Evolutionary conservation across 1,139 yeast genomes (phyloP), one percentile per base, ranked within the genome.

Genomic region (Blastobotrys arbuscula): DNA sequence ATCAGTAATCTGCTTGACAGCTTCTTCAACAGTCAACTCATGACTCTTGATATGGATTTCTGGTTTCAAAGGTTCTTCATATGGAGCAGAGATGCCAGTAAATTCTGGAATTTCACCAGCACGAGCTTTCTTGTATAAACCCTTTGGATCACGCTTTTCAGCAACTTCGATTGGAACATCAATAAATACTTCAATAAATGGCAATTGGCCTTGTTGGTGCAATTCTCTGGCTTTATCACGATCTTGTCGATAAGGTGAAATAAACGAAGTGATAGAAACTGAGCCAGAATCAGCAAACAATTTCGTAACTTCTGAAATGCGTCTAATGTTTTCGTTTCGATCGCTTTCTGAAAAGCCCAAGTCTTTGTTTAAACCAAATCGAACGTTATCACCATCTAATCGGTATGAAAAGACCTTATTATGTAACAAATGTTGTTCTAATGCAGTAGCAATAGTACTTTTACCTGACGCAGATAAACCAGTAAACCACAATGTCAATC

Each of bases 141-240:
- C 97, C 74, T 90, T 90, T 55, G 97, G 97, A 68, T 90, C 97
- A 70, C 97, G 85, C 69, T 86, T 78, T 73, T 90, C 97, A 47
- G 97, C 97, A 53, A 89, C 88, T 60, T 83, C 89, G 47, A 90
- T 75, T 31, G 97, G 97, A 44, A 88, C 96, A 65, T 90, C 96
- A 42, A 90, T 89, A 58, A 71, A 88, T 10, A 90, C 95, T 72
- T 90, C 97, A 50, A 90, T 77, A 60, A 90, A 90, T 47, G 95
- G 92, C 56, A 90, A 73, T 39, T 77, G 76, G 55, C 83, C 81
- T 55, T 82, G 80, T 54, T 77, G 79, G 67, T 90, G 97, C 58
- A 89, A 73, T 64, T 82, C 82, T 64, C 97, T 79, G 30, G 97
- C 97, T 58, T 76, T 77, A 51, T 80, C 81, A 69, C 97, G 81